Evolutionary conservation across 169 alveolate genomes (phyloP).

Genomic region (Cyclospora cayetanensis): DNA sequence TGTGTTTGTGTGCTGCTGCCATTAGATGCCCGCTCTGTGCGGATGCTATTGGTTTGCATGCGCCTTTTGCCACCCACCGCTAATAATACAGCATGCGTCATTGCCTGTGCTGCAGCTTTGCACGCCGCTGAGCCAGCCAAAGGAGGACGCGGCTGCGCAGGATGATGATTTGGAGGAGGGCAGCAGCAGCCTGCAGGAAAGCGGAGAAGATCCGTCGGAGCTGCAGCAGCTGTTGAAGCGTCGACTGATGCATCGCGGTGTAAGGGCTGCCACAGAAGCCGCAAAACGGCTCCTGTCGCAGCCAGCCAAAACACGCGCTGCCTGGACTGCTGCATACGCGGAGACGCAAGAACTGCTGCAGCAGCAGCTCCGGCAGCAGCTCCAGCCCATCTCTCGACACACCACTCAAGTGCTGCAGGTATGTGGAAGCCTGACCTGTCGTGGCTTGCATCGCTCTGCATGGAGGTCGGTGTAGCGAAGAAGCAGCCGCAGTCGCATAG

Average conservation of each 20-base stretch:
- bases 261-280: neutral
- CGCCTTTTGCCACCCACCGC: too few species aligned
- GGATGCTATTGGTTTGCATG: too few species aligned
- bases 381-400: constrained; percentile 8
- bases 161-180: neutral
- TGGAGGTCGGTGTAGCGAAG: too few species aligned
- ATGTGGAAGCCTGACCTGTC: too few species aligned
- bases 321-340: constrained; percentile 3
- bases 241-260: constrained; percentile 12
- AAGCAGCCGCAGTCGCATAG: too few species aligned
- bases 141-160: neutral
- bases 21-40: too few species aligned
- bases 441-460: too few species aligned
- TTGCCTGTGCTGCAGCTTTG: too few species aligned
- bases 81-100: too few species aligned
- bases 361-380: constrained; percentile 33
- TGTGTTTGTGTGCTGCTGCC: too few species aligned
- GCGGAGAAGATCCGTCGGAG: constrained; percentile 19
- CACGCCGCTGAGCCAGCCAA: neutral
- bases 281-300: constrained; percentile 50
- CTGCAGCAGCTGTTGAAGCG: constrained; percentile 35
- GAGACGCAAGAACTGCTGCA: constrained; percentile 28
- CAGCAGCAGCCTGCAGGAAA: constrained; percentile 3
- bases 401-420: constrained; percentile 22
- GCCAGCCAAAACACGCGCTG: constrained; percentile 24